A percentile compares a stretch with the other conserved stretches of the same genome.
Evolutionary conservation across 2,329 filamentous ascomycete species (phyloP).

Genomic region (Arthrobotrys entomopaga): DNA sequence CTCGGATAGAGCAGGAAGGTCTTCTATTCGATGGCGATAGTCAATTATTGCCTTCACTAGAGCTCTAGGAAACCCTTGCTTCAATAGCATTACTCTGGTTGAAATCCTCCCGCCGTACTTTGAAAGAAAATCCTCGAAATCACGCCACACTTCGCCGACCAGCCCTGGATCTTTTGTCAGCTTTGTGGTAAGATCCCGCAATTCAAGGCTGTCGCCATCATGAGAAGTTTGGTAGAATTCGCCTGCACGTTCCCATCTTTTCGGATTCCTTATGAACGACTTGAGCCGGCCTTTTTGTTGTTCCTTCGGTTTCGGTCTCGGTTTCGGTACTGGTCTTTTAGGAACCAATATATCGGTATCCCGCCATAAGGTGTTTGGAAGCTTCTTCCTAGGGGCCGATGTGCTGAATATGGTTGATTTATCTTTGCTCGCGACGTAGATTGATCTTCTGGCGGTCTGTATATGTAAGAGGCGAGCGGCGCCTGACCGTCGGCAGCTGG

Average conservation of each 20-base stretch:
- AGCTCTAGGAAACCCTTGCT: conserved; percentile 25
- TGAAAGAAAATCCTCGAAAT: conserved; percentile 25
- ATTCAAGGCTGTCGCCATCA: conserved; percentile 5
- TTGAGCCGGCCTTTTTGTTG: not conserved
- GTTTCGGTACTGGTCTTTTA: not conserved
- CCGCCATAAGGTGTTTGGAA: too few species aligned
- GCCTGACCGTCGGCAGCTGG: conserved; percentile 41
- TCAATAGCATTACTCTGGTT: conserved; percentile 26
- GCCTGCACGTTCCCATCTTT: not conserved
- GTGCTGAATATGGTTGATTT: too few species aligned
- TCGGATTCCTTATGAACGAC: not conserved
- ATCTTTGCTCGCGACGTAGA: conserved; percentile 17
- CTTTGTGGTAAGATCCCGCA: conserved; percentile 9
- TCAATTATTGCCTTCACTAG: conserved; percentile 26
- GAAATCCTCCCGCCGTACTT: conserved; percentile 22
- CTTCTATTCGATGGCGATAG: conserved; percentile 29
- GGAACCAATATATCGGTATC: too few species aligned
- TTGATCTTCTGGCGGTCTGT: conserved; percentile 12
- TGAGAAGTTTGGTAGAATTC: conserved; percentile 5
- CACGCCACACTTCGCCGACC: conserved; percentile 21
- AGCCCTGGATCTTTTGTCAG: conserved; percentile 17
- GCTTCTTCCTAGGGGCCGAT: too few species aligned
- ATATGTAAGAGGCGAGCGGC: conserved; percentile 19
- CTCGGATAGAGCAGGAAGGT: conserved; percentile 35
- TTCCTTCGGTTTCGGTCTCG: conserved; percentile 6